phyloP scores from a whole-genome alignment of 805 yeast species.

The Wickerhamomyces bovis region DNA sequence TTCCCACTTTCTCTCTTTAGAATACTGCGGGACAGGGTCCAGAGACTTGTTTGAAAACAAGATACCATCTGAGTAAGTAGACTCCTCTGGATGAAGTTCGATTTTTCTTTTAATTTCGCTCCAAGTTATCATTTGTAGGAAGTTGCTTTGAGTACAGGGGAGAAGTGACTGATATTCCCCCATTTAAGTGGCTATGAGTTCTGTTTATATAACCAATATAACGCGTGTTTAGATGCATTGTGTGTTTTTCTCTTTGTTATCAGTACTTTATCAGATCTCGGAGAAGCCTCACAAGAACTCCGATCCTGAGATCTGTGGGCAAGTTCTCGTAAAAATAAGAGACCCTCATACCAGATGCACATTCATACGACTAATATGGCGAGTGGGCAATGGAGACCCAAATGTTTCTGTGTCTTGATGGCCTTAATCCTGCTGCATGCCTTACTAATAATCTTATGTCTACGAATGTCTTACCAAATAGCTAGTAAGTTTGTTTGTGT shows the following conservation, averaged over 20 bases:
- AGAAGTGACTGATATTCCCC: no score
- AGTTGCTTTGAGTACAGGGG: no score
- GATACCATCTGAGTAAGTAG: conserved; percentile 19
- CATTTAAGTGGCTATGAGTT: no score
- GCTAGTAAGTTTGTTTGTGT: no score
- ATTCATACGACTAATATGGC: no score
- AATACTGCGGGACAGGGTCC: conserved; percentile 54
- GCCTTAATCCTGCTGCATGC: no score
- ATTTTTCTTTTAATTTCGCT: conserved; percentile 6
- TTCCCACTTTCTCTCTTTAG: conserved; percentile 64
- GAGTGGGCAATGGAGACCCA: no score
- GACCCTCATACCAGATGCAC: no score
- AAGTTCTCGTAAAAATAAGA: no score
- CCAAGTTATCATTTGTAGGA: background rate
- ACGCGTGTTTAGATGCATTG: background rate
- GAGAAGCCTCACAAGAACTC: background rate
- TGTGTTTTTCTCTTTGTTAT: background rate
- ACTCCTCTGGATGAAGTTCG: conserved; percentile 16
- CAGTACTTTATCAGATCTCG: background rate
- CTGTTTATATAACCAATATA: background rate
- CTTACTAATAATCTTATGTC: no score
- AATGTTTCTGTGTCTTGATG: no score
- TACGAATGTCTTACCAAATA: no score
- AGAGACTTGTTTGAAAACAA: conserved; percentile 57
- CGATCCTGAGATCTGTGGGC: background rate